These are phyloP conservation scores for Aspergillus affinis DNA, from an alignment of 495 filamentous ascomycete genomes.

Conservation along the genomic window DNA sequence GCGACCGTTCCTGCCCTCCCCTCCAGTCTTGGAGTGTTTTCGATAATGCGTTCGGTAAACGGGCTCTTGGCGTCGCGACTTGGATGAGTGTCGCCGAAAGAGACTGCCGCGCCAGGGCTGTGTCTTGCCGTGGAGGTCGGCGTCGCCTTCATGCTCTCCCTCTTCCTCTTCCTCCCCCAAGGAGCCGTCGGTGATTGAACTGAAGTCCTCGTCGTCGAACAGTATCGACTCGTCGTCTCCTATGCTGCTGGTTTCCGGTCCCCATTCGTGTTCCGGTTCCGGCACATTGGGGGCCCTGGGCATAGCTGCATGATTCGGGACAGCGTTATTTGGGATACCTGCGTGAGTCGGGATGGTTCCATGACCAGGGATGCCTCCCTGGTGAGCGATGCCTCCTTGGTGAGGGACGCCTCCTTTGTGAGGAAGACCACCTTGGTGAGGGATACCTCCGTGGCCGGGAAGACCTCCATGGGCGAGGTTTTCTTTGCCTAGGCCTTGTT, in stretches of 20 bases:
- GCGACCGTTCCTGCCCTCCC: constrained; percentile 4
- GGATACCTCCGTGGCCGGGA: background rate
- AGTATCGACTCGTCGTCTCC: constrained; percentile 19
- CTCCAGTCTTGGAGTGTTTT: constrained; percentile 11
- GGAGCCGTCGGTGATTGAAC: constrained; percentile 15
- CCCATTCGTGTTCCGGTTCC: constrained; percentile 15
- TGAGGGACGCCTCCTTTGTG: background rate
- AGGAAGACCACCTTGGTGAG: background rate
- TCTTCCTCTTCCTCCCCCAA: constrained; percentile 7
- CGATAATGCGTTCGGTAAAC: constrained; percentile 21
- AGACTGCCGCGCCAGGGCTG: constrained; percentile 21
- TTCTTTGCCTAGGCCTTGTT: background rate
- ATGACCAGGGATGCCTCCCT: background rate
- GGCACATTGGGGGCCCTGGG: constrained; percentile 1
- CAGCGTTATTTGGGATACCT: background rate
- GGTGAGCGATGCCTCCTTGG: background rate
- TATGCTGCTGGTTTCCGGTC: constrained; percentile 17
- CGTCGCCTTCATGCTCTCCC: background rate
- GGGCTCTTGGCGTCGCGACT: constrained; percentile 6
- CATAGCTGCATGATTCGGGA: background rate
- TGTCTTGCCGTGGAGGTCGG: background rate
- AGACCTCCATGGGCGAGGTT: background rate
- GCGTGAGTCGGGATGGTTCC: background rate
- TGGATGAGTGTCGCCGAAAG: constrained; percentile 17
- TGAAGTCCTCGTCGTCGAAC: constrained; percentile 11